phyloP scores from a whole-genome alignment of 495 filamentous ascomycete species.

The Penicillium longicatenatum region DNA sequence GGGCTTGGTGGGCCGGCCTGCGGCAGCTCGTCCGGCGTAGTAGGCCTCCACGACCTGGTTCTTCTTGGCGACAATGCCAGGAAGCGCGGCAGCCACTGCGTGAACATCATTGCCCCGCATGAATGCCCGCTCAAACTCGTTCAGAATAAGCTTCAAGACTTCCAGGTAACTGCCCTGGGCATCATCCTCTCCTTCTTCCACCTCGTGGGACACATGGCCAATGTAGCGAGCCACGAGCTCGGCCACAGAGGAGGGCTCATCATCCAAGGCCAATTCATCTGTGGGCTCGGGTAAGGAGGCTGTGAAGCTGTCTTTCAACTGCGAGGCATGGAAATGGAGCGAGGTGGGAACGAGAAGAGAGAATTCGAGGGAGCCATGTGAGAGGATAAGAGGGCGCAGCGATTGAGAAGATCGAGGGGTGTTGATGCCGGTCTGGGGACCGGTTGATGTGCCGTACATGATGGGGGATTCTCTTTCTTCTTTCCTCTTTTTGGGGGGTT shows the following conservation, averaged over 20 bases:
- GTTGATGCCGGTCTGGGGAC: slow-evolving; percentile 90
- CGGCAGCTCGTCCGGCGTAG: slow-evolving; percentile 82
- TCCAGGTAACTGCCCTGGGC: slow-evolving; percentile 80
- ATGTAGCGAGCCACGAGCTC: slow-evolving; percentile 93
- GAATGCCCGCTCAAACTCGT: slow-evolving; percentile 94
- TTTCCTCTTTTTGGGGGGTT: not conserved
- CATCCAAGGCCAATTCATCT: slow-evolving; percentile 95
- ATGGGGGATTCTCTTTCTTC: slow-evolving; percentile 26
- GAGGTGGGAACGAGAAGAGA: slow-evolving; percentile 92
- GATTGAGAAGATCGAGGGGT: slow-evolving; percentile 93
- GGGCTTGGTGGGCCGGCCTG: slow-evolving; percentile 76
- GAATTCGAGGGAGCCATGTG: slow-evolving; percentile 92
- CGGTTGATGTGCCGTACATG: slow-evolving; percentile 87
- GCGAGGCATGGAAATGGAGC: slow-evolving; percentile 92
- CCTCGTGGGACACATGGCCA: slow-evolving; percentile 80
- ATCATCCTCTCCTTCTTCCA: slow-evolving; percentile 89
- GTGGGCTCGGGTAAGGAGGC: slow-evolving; percentile 84
- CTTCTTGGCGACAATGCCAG: slow-evolving; percentile 89
- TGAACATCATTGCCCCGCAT: slow-evolving; percentile 96
- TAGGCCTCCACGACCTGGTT: slow-evolving; percentile 83
- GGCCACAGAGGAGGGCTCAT: slow-evolving; percentile 89
- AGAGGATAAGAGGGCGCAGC: slow-evolving; percentile 82
- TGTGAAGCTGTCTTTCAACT: slow-evolving; percentile 84
- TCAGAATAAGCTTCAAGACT: slow-evolving; percentile 83
- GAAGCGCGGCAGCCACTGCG: slow-evolving; percentile 78